These are phyloP conservation scores for Diospyros kaki DNA, from an alignment of 148 eudicot species.

Conservation along the genomic window DNA sequence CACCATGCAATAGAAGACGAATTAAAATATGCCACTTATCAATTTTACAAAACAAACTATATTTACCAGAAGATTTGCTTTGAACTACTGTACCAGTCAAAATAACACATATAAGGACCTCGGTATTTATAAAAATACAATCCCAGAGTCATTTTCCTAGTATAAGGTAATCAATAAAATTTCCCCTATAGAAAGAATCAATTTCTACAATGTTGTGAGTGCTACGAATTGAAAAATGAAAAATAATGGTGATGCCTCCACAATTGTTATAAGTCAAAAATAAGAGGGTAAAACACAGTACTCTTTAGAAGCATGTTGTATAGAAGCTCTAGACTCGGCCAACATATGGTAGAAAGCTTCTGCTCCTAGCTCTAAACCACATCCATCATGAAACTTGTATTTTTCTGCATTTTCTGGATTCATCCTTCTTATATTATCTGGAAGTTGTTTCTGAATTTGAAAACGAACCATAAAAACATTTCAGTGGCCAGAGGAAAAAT, in stretches of 20 bases:
- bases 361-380: slow-evolving; percentile 38
- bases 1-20: not conserved
- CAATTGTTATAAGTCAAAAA: not conserved
- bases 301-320: slow-evolving; percentile 58
- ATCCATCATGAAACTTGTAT: slow-evolving; percentile 47
- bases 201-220: not conserved
- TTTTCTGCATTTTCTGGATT: slow-evolving; percentile 54
- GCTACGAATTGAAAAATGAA: not conserved
- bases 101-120: not conserved
- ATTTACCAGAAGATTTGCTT: not conserved
- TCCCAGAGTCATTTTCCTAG: not conserved
- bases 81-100: not conserved
- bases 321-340: slow-evolving; percentile 69
- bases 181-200: not conserved
- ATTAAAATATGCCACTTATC: not conserved
- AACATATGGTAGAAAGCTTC: slow-evolving; percentile 68
- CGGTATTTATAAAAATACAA: not conserved
- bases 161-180: not conserved
- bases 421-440: slow-evolving; percentile 51
- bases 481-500: slow-evolving; percentile 17
- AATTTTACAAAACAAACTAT: not conserved
- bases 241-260: not conserved
- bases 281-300: slow-evolving; percentile 26
- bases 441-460: slow-evolving; percentile 42
- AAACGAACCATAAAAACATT: not conserved